phyloP scores from a whole-genome alignment of 768 basidiomycete genomes.

The Trametes elegans region DNA sequence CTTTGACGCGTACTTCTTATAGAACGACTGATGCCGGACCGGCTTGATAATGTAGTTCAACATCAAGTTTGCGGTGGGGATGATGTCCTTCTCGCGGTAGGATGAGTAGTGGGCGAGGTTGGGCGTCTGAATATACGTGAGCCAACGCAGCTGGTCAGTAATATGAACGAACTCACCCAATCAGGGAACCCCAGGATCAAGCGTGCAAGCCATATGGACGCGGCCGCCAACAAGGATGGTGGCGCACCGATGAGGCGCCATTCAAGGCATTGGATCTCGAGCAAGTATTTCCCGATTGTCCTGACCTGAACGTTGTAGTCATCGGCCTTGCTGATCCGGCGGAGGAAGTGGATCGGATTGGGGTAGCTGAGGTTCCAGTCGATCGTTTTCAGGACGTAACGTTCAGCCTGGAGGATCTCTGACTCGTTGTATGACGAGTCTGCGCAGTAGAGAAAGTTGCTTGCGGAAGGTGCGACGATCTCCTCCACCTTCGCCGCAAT shows the following conservation, averaged over 20 bases:
- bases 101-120: slow-evolving; percentile 87
- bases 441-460: slow-evolving; percentile 76
- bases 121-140: slow-evolving; percentile 52
- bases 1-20: slow-evolving; percentile 86
- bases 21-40: slow-evolving; percentile 71
- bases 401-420: slow-evolving; percentile 87
- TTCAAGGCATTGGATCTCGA: slow-evolving; percentile 85
- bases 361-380: slow-evolving; percentile 86
- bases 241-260: slow-evolving; percentile 70
- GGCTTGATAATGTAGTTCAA: slow-evolving; percentile 81
- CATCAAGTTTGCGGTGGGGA: slow-evolving; percentile 85
- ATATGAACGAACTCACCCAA: slow-evolving; percentile 63
- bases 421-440: slow-evolving; percentile 74
- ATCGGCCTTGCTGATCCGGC: slow-evolving; percentile 91
- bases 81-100: slow-evolving; percentile 74
- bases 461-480: slow-evolving; percentile 81
- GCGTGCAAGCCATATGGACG: slow-evolving; percentile 83
- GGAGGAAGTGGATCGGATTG: slow-evolving; percentile 85
- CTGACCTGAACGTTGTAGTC: slow-evolving; percentile 83
- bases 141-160: neutral
- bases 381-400: slow-evolving; percentile 82
- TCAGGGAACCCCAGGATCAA: slow-evolving; percentile 72
- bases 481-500: slow-evolving; percentile 92
- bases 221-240: slow-evolving; percentile 80
- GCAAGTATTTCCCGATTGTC: slow-evolving; percentile 87